Conservation (phyloP, 441 rosid genomes). For the Flueggea neowawraea region DNA sequence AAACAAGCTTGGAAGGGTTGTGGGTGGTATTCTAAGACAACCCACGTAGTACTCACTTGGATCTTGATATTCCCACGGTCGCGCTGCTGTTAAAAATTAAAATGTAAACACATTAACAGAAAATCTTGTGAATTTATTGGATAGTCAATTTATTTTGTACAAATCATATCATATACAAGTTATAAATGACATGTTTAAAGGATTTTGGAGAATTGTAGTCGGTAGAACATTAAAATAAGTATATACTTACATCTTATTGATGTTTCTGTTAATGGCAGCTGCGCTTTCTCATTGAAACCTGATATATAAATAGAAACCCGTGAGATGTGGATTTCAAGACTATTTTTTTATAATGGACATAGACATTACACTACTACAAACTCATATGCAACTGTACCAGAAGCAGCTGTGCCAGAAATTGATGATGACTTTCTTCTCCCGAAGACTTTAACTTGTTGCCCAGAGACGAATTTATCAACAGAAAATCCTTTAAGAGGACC, state of each 20-base stretch:
- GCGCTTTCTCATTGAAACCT: constrained; percentile 59
- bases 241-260: constrained; percentile 46
- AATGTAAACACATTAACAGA: too few species aligned
- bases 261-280: constrained; percentile 52
- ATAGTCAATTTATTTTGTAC: too few species aligned
- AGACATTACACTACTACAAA: constrained; percentile 3
- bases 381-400: constrained; percentile 30
- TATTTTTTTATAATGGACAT: constrained; percentile 3
- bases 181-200: neutral
- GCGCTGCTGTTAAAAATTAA: constrained; percentile 32
- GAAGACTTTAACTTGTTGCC: constrained; percentile 85
- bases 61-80: constrained; percentile 77
- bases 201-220: neutral
- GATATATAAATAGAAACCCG: constrained; percentile 11
- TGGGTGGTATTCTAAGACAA: constrained; percentile 60
- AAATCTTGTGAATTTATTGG: too few species aligned
- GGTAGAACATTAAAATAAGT: neutral
- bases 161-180: neutral
- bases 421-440: constrained; percentile 55
- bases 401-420: constrained; percentile 32
- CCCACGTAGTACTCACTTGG: constrained; percentile 76
- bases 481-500: constrained; percentile 83
- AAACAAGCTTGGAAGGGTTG: constrained; percentile 56
- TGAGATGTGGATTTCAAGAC: constrained; percentile 23
- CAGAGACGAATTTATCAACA: constrained; percentile 75